Percentiles rank a stretch among this genome's conserved stretches.
These are phyloP conservation scores for Ceratocystis albifundus DNA, from an alignment of 2,329 filamentous ascomycete species.

Conservation along the genomic window DNA sequence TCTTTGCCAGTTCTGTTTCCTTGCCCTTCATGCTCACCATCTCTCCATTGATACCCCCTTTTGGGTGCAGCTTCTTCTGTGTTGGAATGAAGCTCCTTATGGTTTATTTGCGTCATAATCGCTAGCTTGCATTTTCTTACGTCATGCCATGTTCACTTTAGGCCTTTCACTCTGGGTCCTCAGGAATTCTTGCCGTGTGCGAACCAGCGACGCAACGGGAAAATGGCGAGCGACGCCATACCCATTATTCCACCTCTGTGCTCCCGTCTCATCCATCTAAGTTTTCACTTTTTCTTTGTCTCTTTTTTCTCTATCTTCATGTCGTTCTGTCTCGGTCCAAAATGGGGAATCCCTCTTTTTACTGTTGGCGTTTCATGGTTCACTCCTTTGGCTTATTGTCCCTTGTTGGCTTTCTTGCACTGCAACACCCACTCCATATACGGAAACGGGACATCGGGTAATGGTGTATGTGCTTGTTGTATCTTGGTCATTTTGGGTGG, in stretches of 20 bases:
- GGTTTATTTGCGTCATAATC: background rate
- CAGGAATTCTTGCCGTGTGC: too few relatives aligned
- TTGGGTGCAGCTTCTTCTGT: constrained; percentile 11
- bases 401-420: constrained; percentile 5
- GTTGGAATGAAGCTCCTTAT: background rate
- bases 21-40: background rate
- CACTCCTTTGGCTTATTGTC: constrained; percentile 7
- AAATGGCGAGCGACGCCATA: background rate
- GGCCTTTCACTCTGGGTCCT: too few relatives aligned
- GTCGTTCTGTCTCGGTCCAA: constrained; percentile 12
- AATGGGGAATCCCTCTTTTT: constrained; percentile 7
- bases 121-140: background rate
- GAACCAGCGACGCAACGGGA: too few relatives aligned
- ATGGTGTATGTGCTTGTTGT: background rate
- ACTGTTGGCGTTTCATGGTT: constrained; percentile 13
- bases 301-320: background rate
- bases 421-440: background rate
- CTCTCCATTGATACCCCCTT: constrained; percentile 9
- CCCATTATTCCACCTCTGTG: background rate
- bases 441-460: background rate
- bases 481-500: background rate
- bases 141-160: background rate
- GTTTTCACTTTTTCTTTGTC: background rate
- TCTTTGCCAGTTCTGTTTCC: constrained; percentile 11
- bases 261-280: background rate